Percentiles rank a stretch among this genome's conserved stretches.
Conservation (phyloP, 192 early-diverging fungal genomes). For the Coemansia sp. region DNA sequence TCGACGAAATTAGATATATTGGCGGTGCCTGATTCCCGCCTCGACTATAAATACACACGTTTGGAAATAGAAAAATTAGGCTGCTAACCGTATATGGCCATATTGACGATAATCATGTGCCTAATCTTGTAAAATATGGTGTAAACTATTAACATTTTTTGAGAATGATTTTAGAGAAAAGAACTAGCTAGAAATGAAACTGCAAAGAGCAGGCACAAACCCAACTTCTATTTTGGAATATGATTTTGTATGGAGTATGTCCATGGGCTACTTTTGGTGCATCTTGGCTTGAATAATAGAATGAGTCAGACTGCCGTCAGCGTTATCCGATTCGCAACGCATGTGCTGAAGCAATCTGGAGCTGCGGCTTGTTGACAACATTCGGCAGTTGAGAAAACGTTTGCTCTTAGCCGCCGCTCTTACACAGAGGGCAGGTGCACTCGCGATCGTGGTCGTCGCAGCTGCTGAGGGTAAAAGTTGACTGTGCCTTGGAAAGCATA, state of each 20-base stretch:
- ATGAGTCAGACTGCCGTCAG: constrained; percentile 1
- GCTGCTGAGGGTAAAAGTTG: background rate
- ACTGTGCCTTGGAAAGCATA: constrained; percentile 7
- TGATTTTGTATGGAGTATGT: background rate
- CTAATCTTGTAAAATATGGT: too few species aligned
- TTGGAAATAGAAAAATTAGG: too few species aligned
- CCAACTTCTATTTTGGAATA: background rate
- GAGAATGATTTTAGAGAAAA: background rate
- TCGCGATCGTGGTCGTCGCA: constrained; percentile 4
- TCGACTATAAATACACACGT: too few species aligned
- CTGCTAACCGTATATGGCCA: too few species aligned
- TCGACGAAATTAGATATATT: too few species aligned
- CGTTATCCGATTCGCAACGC: background rate
- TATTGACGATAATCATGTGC: too few species aligned
- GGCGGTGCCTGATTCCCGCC: too few species aligned
- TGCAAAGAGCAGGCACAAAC: background rate
- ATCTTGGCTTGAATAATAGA: background rate
- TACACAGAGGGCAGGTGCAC: constrained; percentile 6
- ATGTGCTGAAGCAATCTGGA: background rate
- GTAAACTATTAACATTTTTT: constrained; percentile 1
- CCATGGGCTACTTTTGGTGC: background rate
- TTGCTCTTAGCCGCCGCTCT: constrained; percentile 5
- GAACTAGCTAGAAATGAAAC: background rate
- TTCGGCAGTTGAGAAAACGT: background rate
- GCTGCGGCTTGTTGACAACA: background rate